Base-by-base conservation (phyloP, 208 protist species). In the Trypanosomatidae sp. region DNA sequence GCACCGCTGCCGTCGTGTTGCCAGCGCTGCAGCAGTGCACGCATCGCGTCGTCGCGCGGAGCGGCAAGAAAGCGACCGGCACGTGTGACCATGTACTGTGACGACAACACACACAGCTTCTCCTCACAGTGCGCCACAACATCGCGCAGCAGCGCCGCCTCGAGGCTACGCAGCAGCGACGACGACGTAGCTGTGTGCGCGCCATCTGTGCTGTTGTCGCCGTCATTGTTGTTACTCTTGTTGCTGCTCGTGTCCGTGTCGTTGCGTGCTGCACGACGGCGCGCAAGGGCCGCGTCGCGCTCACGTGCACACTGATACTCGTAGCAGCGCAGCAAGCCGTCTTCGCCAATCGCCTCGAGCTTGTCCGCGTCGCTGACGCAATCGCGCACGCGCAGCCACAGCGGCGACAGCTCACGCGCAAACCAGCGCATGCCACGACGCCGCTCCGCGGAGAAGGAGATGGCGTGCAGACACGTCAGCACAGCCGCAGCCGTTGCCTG, bases 291-390 rank as follows among this genome's bases (percentile, higher is more conserved):
- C 13, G 30, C 38, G n/a, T 33, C 41, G 15, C 46, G 42, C 30
- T 37, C 35, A 1, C 43, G 51, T 13, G 27, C 52, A 32, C 59
- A 69, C 21, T 66, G 70, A 62, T 71, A 87, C 53, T 73, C 51
- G 40, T 85, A 78, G 61, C 83, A 92, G 5, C 83, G 75, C 24
- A 60, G 43, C 22, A 92, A 62, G 13, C 83, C 83, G 5, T 62
- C 60, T 4, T 49, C 46, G 19, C 83, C 83, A 38, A 92, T 83
- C 6, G 83, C 75, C 53, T 88, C 75, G 10, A 92, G 56, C 42
- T 92, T 92, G 61, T 92, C 83, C 6, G 75, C 55, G 41, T 92
- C 83, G 57, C 75, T 87, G 10, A 92, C 83, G 37, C 61, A 53
- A 50, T 92, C 71, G 23, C 83, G 71, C 11, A 78, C 79, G 15